Conservation (phyloP, 768 basidiomycete species). For the Rhodotorula taiwanensis region DNA sequence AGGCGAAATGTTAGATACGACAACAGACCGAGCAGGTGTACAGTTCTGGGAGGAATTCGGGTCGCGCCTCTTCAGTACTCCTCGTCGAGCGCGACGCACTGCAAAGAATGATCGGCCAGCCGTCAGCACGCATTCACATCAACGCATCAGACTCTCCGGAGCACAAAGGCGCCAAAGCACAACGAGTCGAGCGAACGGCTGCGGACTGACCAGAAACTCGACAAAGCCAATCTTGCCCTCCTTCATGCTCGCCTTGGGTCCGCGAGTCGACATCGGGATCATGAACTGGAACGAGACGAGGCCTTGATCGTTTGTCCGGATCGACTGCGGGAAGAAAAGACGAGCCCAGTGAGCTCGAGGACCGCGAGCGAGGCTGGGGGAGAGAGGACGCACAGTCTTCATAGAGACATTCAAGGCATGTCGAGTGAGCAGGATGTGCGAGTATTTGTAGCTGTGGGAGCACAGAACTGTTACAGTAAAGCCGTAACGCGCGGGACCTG, state of each 20-base stretch:
- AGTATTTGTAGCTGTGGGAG: slow-evolving; percentile 64
- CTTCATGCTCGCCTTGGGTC: not conserved
- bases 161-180: not conserved
- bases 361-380: not conserved
- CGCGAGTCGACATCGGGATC: slow-evolving; percentile 47
- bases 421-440: slow-evolving; percentile 64
- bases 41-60: too few relatives aligned
- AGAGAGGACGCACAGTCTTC: slow-evolving; percentile 53
- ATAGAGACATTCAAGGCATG: slow-evolving; percentile 73
- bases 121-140: too few relatives aligned
- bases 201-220: slow-evolving; percentile 68
- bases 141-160: not conserved
- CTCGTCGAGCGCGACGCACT: slow-evolving; percentile 39
- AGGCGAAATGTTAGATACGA: too few relatives aligned
- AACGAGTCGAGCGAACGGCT: not conserved
- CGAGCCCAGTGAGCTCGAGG: not conserved
- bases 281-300: slow-evolving; percentile 82
- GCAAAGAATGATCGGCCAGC: not conserved
- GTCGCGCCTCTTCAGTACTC: slow-evolving; percentile 20
- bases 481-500: too few relatives aligned
- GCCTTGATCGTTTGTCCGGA: slow-evolving; percentile 76
- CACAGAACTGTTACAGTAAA: not conserved
- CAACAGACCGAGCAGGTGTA: too few relatives aligned
- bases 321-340: slow-evolving; percentile 47
- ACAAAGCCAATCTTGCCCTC: slow-evolving; percentile 60